Percentiles rank a stretch among this genome's conserved stretches.
Evolutionary conservation across 1,139 yeast species (phyloP).

Genomic region (Lizanozyma gosingica): DNA sequence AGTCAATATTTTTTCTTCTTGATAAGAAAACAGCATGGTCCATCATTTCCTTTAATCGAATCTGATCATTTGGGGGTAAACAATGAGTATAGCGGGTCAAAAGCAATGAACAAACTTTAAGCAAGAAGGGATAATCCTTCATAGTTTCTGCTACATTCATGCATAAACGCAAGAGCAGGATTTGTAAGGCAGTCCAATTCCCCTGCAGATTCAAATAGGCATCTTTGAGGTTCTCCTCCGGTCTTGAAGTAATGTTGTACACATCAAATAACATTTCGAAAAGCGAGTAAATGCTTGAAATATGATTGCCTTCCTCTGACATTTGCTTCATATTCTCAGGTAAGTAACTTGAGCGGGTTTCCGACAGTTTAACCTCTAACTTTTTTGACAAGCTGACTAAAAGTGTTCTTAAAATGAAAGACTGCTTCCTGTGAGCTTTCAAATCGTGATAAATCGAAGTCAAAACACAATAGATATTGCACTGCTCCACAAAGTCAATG

Average conservation of each 20-base stretch:
- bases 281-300: conserved; percentile 12
- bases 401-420: conserved; percentile 58
- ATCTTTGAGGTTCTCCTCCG: conserved; percentile 12
- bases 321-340: neutral
- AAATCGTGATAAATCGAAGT: conserved; percentile 59
- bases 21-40: conserved; percentile 14
- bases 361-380: neutral
- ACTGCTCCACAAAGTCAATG: conserved; percentile 44
- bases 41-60: conserved; percentile 19
- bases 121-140: conserved; percentile 37
- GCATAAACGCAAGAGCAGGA: conserved; percentile 48
- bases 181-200: conserved; percentile 51
- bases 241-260: conserved; percentile 26
- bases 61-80: conserved; percentile 29
- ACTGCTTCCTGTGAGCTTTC: conserved; percentile 56
- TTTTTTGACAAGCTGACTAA: conserved; percentile 30
- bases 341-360: neutral
- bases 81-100: conserved; percentile 49
- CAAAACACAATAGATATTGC: conserved; percentile 54
- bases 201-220: conserved; percentile 16
- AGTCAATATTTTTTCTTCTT: conserved; percentile 10
- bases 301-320: conserved; percentile 3
- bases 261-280: conserved; percentile 30
- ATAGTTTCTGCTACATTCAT: conserved; percentile 44
- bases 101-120: conserved; percentile 41